Percentiles rank a stretch among this genome's conserved stretches.
Conservation (phyloP, 139 green algal genomes). For the Chlorella sp. region DNA sequence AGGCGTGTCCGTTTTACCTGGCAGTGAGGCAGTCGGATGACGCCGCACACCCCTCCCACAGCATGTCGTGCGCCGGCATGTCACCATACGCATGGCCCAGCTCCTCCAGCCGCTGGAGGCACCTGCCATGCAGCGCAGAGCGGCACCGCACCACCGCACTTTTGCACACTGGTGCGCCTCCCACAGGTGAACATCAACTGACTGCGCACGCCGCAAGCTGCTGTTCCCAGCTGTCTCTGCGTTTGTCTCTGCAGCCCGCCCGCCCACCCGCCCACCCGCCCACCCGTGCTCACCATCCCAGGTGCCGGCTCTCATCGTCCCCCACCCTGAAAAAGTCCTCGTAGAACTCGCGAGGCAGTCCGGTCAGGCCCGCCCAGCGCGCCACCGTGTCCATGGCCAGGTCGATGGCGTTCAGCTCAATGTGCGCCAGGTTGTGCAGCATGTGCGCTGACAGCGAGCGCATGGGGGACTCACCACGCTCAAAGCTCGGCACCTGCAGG, state of each 20-base stretch:
- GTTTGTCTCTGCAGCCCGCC: too few relatives aligned
- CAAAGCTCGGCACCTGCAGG: conserved; percentile 17
- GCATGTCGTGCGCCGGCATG: conserved; percentile 69
- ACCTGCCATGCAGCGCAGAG: too few relatives aligned
- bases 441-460: conserved; percentile 46
- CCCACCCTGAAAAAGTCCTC: conserved; percentile 77
- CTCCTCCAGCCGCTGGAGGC: conserved; percentile 62
- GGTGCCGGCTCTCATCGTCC: conserved; percentile 76
- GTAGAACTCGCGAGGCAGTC: conserved; percentile 54
- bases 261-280: not conserved
- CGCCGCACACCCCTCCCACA: conserved; percentile 62
- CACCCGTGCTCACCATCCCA: conserved; percentile 38
- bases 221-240: too few relatives aligned
- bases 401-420: conserved; percentile 46
- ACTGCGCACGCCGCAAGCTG: too few relatives aligned
- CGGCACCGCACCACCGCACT: too few relatives aligned
- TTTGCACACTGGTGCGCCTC: too few relatives aligned
- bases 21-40: conserved; percentile 34
- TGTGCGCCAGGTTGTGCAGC: conserved; percentile 72
- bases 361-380: conserved; percentile 40
- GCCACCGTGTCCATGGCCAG: conserved; percentile 81
- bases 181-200: too few relatives aligned
- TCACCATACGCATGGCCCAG: conserved; percentile 62
- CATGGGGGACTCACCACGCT: conserved; percentile 7
- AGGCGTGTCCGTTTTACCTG: too few relatives aligned